Base-by-base conservation (phyloP, 805 yeast species). In the Starmerella geochares region DNA sequence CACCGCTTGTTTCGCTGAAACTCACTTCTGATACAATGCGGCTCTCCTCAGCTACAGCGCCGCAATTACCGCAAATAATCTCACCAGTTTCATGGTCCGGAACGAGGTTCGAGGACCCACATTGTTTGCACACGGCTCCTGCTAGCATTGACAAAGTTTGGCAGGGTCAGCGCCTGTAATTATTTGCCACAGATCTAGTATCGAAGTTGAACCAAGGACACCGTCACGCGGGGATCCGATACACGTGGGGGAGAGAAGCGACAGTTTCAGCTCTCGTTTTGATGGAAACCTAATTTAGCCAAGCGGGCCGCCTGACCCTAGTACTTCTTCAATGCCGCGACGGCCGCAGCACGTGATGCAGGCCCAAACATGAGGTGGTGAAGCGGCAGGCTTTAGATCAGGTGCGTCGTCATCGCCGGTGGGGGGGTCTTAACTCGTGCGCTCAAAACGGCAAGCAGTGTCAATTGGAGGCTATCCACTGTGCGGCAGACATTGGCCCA, bases 21-120 rank as follows among this genome's bases (percentile, higher is more conserved):
- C 92, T 84, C 48, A 94, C 92, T 63, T 92, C 99, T 7, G 94
- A 80, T 10, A 94, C 97, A 57, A 92, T 90, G 19, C 94, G 95
- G 60, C 86, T 84, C 62, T 88, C 97, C 56, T 86, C 95, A 51
- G 77, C 76, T 27, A 92, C 96, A 19, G 79, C 69, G 65, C 96
- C 96, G 77, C 98, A 92, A 29, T 67, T 64, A 35, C 74, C 71
- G 71, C 98, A 92, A 11, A 86, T 81, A 27, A 85, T 63, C 65
- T 86, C 95, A 10, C 60, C 59, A 11, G 65, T 54, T 17, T 40
- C 52, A 41, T 55, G 58, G 37, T 57, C 53, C 5, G 53, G 48
- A 16, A 40, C 44, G 42, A 58, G 51, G 38, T 52, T 52, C 25
- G 58, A 41, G 20, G 49, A 24, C 13, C 57, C 54, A 48, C 61